Conservation (phyloP, 2,329 filamentous ascomycete species). For the Leptographium lundbergii region DNA sequence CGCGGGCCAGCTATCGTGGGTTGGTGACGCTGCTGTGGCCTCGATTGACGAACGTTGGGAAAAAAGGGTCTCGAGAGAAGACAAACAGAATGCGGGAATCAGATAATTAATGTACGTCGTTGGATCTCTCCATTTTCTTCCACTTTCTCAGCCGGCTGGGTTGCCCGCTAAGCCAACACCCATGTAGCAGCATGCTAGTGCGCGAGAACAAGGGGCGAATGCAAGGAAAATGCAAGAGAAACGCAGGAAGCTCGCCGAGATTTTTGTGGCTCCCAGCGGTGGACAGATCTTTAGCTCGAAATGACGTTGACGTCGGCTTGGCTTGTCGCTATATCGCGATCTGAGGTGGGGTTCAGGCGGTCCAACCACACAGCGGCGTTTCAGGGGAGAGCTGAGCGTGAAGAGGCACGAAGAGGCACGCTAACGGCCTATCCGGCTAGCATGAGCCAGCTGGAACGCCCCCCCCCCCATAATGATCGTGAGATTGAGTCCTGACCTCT, state of each 20-base stretch:
- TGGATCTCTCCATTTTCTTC: background rate
- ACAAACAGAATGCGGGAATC: background rate
- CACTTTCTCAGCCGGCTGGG: background rate
- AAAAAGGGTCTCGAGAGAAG: background rate
- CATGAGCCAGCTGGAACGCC: background rate
- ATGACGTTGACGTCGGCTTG: background rate
- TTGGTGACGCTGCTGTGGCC: background rate
- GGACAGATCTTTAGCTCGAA: background rate
- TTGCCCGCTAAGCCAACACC: background rate
- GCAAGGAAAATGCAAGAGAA: background rate
- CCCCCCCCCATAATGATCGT: background rate
- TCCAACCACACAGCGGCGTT: conserved; percentile 1
- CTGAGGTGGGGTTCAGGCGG: background rate
- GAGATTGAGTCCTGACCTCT: background rate
- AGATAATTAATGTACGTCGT: background rate
- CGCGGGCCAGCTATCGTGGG: background rate
- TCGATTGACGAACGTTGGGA: background rate
- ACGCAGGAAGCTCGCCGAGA: background rate
- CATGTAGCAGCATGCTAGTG: background rate
- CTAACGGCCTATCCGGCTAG: background rate
- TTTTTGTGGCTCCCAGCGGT: background rate
- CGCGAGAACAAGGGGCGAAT: background rate
- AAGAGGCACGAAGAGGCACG: too few relatives aligned
- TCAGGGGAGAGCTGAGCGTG: background rate
- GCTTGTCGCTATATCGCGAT: background rate